phyloP scores from a whole-genome alignment of 805 yeast species.

The Lipomyces oligophaga region DNA sequence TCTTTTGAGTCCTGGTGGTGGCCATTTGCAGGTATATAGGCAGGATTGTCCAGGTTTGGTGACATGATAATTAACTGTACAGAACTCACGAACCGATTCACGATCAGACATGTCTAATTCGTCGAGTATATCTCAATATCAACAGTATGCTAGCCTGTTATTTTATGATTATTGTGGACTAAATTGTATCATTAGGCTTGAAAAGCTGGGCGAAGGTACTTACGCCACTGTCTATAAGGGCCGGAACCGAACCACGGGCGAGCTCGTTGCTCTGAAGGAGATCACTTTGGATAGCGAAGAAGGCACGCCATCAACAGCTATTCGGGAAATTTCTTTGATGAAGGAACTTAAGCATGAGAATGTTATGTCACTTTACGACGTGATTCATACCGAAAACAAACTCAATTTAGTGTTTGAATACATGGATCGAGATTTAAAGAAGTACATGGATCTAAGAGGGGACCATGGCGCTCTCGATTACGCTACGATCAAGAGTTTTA shows the following conservation, averaged over 20 bases:
- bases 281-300: conserved; percentile 93
- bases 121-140: too few relatives aligned
- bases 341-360: conserved; percentile 92
- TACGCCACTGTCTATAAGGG: conserved; percentile 99
- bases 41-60: too few relatives aligned
- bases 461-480: conserved; percentile 69
- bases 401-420: conserved; percentile 89
- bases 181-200: too few relatives aligned
- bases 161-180: too few relatives aligned
- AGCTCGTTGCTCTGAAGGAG: conserved; percentile 95
- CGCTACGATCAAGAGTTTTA: conserved; percentile 77
- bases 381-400: conserved; percentile 94
- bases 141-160: too few relatives aligned
- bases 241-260: conserved; percentile 78
- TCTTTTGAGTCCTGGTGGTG: too few relatives aligned
- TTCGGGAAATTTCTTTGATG: conserved; percentile 91
- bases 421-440: conserved; percentile 89
- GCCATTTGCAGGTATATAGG: too few relatives aligned
- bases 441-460: conserved; percentile 89
- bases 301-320: conserved; percentile 98
- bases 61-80: too few relatives aligned
- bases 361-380: conserved; percentile 91
- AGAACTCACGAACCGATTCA: too few relatives aligned
- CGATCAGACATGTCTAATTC: too few relatives aligned
- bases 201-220: conserved; percentile 90